These are phyloP conservation scores for Amylostereum areolatum DNA, from an alignment of 1,284 basidiomycete genomes.

Conservation along the genomic window DNA sequence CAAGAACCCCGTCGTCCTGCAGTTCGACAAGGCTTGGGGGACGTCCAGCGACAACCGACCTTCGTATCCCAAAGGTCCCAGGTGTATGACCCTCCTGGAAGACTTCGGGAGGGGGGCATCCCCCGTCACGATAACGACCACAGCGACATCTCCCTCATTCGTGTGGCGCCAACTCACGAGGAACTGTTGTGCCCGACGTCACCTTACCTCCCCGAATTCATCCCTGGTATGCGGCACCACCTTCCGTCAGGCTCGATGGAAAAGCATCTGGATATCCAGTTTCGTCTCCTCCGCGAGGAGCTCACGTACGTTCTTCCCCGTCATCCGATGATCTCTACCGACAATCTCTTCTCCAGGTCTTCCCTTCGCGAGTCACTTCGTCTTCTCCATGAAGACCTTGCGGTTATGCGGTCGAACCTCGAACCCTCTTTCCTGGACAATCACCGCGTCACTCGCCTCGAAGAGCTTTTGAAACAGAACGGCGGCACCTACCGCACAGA, in stretches of 20 bases:
- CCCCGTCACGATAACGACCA: constrained; percentile 65
- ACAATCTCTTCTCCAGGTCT: constrained; percentile 13
- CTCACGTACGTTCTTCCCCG: constrained; percentile 39
- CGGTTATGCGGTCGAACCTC: constrained; percentile 5
- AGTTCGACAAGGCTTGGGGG: constrained; percentile 24
- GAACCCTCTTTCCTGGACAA: background rate
- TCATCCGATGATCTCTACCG: background rate
- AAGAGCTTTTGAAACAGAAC: constrained; percentile 17
- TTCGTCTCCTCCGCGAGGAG: constrained; percentile 65
- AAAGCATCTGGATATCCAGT: constrained; percentile 59
- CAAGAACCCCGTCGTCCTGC: constrained; percentile 13
- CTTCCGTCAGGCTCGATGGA: constrained; percentile 49
- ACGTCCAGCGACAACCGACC: constrained; percentile 17
- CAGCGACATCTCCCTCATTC: constrained; percentile 47
- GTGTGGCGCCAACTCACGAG: constrained; percentile 55
- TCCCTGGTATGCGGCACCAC: constrained; percentile 56
- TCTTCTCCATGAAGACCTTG: constrained; percentile 26
- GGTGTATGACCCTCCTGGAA: constrained; percentile 51
- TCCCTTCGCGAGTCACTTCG: constrained; percentile 27
- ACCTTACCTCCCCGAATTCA: constrained; percentile 48
- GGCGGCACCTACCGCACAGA: constrained; percentile 28
- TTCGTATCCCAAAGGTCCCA: constrained; percentile 22
- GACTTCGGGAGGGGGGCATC: constrained; percentile 25
- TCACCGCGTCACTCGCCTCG: constrained; percentile 16
- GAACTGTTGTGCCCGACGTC: constrained; percentile 39